Evolutionary conservation across 2,329 filamentous ascomycete species (phyloP).

Genomic region (Phialophora chinensis): DNA sequence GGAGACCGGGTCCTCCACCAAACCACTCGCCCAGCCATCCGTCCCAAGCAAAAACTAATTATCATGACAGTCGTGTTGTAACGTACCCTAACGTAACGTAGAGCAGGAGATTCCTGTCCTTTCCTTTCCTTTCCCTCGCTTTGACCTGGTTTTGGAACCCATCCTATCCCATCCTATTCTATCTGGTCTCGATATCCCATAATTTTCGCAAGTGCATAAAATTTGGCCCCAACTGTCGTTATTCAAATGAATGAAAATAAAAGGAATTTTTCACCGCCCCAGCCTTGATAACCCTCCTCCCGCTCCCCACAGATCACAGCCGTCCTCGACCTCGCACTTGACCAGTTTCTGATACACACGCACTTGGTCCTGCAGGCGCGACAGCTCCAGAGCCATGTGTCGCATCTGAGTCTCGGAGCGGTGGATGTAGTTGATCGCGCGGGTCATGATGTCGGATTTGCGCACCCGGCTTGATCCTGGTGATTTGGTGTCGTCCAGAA

Average conservation of each 20-base stretch:
- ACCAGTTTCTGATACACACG: conserved; percentile 17
- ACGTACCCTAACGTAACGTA: neutral
- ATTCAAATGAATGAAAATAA: too few relatives aligned
- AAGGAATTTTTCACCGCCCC: too few relatives aligned
- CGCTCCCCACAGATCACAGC: neutral
- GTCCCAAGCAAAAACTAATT: neutral
- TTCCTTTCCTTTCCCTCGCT: too few relatives aligned
- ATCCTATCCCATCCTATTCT: too few relatives aligned
- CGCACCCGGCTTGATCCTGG: conserved; percentile 17
- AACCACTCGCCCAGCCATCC: too few relatives aligned
- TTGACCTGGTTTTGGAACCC: too few relatives aligned
- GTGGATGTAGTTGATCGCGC: conserved; percentile 34
- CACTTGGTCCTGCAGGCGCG: conserved; percentile 24
- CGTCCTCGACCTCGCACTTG: neutral
- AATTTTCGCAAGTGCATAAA: too few relatives aligned
- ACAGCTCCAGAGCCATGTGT: conserved; percentile 26
- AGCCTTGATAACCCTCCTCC: too few relatives aligned
- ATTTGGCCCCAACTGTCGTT: too few relatives aligned
- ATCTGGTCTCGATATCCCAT: too few relatives aligned
- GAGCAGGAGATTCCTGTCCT: too few relatives aligned
- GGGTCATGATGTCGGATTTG: conserved; percentile 33
- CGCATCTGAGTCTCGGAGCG: conserved; percentile 24
- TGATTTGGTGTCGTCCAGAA: neutral
- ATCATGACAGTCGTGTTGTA: neutral
- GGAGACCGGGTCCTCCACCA: neutral